phyloP scores from a whole-genome alignment of 768 basidiomycete species.

The Tricholoma sp. region DNA sequence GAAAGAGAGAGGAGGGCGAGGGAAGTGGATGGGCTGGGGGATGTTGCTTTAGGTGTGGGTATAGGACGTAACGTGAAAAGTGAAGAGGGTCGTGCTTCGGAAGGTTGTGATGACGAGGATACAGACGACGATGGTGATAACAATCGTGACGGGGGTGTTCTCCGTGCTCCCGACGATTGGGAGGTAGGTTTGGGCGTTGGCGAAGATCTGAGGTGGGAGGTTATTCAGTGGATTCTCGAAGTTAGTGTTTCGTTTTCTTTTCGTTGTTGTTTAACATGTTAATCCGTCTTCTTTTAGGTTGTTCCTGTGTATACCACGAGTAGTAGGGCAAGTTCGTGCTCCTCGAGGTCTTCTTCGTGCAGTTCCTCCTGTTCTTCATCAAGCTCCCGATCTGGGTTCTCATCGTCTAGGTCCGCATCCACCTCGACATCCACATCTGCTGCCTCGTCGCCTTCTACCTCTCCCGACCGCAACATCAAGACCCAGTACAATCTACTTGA shows the following conservation, averaged over 20 bases:
- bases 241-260: conserved; percentile 19
- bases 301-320: background rate
- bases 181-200: conserved; percentile 27
- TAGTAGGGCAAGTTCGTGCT: background rate
- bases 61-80: conserved; percentile 8
- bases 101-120: conserved; percentile 9
- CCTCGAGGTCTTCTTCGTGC: background rate
- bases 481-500: conserved; percentile 37
- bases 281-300: background rate
- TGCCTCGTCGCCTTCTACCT: conserved; percentile 4
- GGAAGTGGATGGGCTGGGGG: conserved; percentile 29
- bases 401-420: conserved; percentile 2
- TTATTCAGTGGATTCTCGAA: conserved; percentile 43
- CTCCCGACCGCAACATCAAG: conserved; percentile 10
- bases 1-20: conserved; percentile 35
- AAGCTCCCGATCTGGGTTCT: background rate
- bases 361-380: conserved; percentile 1
- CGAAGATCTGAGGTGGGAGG: conserved; percentile 25
- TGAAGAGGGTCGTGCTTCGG: background rate
- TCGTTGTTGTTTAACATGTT: background rate
- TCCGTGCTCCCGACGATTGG: conserved; percentile 12
- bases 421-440: conserved; percentile 11
- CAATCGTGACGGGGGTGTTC: background rate
- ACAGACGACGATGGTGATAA: background rate
- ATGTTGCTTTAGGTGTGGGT: conserved; percentile 4